Conservation (phyloP, 768 basidiomycete species). For the Russula sp. region DNA sequence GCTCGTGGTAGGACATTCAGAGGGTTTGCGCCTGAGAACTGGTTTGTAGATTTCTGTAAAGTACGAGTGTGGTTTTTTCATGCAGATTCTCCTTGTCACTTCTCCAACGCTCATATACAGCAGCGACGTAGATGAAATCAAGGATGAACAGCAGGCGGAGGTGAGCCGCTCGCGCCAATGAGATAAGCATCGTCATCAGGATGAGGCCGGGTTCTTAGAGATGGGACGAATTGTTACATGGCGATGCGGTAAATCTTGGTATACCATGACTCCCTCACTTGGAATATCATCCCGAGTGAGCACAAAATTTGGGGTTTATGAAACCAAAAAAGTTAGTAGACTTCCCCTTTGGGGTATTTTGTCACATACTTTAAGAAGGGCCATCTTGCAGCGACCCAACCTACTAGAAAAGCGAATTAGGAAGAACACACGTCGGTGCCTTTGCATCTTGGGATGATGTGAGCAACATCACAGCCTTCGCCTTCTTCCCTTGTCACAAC, state of each 20-base stretch:
- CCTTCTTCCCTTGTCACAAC: background rate
- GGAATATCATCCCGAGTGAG: background rate
- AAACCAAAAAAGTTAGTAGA: background rate
- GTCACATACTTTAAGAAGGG: background rate
- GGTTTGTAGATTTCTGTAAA: background rate
- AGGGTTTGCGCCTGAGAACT: background rate
- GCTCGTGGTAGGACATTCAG: background rate
- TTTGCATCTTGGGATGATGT: background rate
- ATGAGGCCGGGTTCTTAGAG: no score
- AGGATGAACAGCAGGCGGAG: background rate
- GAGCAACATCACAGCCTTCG: background rate
- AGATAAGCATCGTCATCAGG: background rate
- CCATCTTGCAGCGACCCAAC: background rate
- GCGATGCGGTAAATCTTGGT: background rate
- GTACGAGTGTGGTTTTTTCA: background rate
- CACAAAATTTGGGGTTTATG: background rate
- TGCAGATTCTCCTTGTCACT: background rate
- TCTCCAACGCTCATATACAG: background rate
- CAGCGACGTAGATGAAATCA: background rate
- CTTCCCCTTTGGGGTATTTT: background rate
- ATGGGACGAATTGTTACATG: background rate
- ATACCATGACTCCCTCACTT: background rate
- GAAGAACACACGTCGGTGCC: background rate
- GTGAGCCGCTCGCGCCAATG: background rate
- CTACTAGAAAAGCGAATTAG: background rate